Percentiles rank a stretch among this genome's conserved stretches.
Evolutionary conservation across 2,329 filamentous ascomycete genomes (phyloP).

Genomic region (Cylindrodendrum hubeiense): DNA sequence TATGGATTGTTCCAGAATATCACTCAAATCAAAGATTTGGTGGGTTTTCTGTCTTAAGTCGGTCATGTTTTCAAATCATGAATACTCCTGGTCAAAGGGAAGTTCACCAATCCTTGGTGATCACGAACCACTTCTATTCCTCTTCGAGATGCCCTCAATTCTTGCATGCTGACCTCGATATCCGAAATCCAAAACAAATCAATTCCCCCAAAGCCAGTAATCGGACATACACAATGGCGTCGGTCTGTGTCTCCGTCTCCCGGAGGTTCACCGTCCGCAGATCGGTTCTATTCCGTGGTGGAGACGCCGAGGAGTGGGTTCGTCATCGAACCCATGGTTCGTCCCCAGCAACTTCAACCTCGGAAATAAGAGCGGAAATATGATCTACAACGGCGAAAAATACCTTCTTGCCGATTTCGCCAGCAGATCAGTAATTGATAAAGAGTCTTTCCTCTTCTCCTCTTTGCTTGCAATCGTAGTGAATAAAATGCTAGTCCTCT

Average conservation of each 20-base stretch:
- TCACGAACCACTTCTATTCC: neutral
- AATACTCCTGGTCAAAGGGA: neutral
- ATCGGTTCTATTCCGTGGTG: constrained; percentile 28
- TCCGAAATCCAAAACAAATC: neutral
- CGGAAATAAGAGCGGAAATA: constrained; percentile 44
- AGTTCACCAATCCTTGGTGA: neutral
- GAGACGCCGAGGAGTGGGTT: constrained; percentile 21
- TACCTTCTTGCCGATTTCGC: constrained; percentile 38
- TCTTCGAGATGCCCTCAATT: neutral
- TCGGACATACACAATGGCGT: constrained; percentile 8
- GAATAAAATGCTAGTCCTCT: neutral
- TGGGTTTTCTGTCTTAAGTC: neutral
- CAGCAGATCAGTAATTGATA: constrained; percentile 23
- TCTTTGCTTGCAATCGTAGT: constrained; percentile 16
- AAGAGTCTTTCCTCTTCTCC: constrained; percentile 27
- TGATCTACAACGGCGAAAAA: constrained; percentile 16
- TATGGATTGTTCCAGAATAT: neutral
- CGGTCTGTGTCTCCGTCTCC: constrained; percentile 9
- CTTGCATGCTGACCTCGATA: neutral
- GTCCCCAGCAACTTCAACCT: constrained; percentile 10
- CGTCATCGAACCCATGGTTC: constrained; percentile 12
- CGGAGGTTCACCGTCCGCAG: constrained; percentile 13
- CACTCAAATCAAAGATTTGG: neutral
- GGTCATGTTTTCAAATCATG: neutral
- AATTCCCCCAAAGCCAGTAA: neutral